These are phyloP conservation scores for Sporothrix pallida DNA, from an alignment of 2,329 filamentous ascomycete genomes.

Conservation along the genomic window DNA sequence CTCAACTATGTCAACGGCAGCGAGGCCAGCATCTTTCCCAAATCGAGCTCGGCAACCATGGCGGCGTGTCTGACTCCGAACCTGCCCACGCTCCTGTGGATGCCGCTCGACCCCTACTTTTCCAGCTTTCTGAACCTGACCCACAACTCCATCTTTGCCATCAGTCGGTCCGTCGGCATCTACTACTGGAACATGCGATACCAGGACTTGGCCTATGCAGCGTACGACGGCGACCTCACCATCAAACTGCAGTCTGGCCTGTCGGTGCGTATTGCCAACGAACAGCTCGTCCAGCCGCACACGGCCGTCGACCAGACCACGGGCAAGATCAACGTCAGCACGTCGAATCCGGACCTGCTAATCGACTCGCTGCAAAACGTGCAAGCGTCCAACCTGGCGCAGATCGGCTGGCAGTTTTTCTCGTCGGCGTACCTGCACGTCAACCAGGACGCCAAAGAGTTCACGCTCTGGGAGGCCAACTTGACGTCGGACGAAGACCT, in stretches of 20 bases:
- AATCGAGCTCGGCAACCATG: slow-evolving; percentile 30
- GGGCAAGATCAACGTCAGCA: slow-evolving; percentile 32
- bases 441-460: slow-evolving; percentile 41
- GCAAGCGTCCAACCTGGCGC: slow-evolving; percentile 40
- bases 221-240: slow-evolving; percentile 37
- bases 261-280: slow-evolving; percentile 41
- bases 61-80: slow-evolving; percentile 39
- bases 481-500: slow-evolving; percentile 28
- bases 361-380: slow-evolving; percentile 40
- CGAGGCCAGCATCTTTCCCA: slow-evolving; percentile 42
- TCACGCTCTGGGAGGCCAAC: slow-evolving; percentile 39
- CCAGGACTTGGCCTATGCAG: neutral
- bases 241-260: slow-evolving; percentile 38
- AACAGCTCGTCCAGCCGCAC: slow-evolving; percentile 44
- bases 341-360: slow-evolving; percentile 38
- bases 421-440: slow-evolving; percentile 43
- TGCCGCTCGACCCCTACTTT: slow-evolving; percentile 40
- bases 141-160: neutral
- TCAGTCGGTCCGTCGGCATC: slow-evolving; percentile 36
- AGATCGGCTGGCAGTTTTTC: slow-evolving; percentile 44
- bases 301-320: slow-evolving; percentile 37
- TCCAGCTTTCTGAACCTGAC: slow-evolving; percentile 30
- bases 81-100: slow-evolving; percentile 37
- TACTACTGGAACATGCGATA: slow-evolving; percentile 39
- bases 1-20: slow-evolving; percentile 46